Evolutionary conservation across 2,329 filamentous ascomycete genomes (phyloP).

Genomic region (Emericellopsis cladophorae): DNA sequence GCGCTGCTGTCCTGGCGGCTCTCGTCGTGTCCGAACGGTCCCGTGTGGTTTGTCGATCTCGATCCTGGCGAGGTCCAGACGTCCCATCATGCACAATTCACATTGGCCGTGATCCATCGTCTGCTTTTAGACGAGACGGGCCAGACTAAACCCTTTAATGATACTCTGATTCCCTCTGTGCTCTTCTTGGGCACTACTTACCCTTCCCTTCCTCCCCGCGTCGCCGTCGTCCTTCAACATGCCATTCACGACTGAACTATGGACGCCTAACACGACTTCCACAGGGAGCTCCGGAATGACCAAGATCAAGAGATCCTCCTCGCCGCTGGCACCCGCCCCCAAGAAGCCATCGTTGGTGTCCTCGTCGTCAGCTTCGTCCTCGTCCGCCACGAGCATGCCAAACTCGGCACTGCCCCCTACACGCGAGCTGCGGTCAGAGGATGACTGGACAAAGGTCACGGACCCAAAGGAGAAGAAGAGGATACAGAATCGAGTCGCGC

Average conservation of each 20-base stretch:
- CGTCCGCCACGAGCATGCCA: background rate
- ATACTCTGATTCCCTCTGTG: no score
- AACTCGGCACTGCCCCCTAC: slow-evolving; percentile 3
- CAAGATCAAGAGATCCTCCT: background rate
- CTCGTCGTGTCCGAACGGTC: no score
- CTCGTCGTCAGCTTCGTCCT: no score
- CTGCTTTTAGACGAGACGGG: no score
- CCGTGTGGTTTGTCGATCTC: no score
- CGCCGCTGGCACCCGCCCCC: background rate
- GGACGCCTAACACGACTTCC: background rate
- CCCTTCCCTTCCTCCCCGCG: background rate
- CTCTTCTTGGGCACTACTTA: background rate
- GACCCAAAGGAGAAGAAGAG: slow-evolving; percentile 17
- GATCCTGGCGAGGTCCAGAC: no score
- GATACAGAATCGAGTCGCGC: slow-evolving; percentile 17
- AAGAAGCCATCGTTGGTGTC: background rate
- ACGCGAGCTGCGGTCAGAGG: slow-evolving; percentile 8
- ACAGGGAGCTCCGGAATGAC: background rate
- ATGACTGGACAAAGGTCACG: slow-evolving; percentile 15
- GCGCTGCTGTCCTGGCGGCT: no score
- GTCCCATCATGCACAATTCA: no score
- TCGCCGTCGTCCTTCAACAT: background rate
- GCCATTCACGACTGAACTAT: slow-evolving; percentile 2
- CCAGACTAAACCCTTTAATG: no score
- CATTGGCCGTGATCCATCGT: no score